Base-by-base conservation (phyloP, 176 grass and related monocot genomes). In the Alopecurus myosuroides region DNA sequence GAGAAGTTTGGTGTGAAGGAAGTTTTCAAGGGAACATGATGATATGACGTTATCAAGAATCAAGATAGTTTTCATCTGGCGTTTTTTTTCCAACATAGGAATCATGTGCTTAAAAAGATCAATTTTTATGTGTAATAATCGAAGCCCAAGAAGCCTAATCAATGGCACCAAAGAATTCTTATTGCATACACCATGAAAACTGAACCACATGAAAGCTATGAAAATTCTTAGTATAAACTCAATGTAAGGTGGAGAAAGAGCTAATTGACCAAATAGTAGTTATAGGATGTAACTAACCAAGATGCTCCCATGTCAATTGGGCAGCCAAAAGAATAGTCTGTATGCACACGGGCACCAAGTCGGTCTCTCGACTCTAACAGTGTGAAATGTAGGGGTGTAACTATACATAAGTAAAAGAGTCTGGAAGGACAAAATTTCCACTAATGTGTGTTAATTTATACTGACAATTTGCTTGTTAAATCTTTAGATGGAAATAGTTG, bases 291-390 rank as follows among this genome's bases (percentile, higher is more conserved):
- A 87, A 83, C 84, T 75, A 78, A 98, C 97, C 97, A 99, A 87
- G 97, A 99, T 79, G 97, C 97, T 79, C 97, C 97, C 94, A 99
- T 92, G 70, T 99, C 94, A 94, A 94, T 94, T 53, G 97, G 91
- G 78, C 94, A 99, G 42, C 97, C 97, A 90, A 96, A 99, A 52
- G 97, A 99, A 90, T 94, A 99, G 76, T 99, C 91, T 33, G 94
- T 99, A 77, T 99, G 86, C 74, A 99, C 88, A 78, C 97, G 88
- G 13, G 94, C 97, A 86, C 97, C 97, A 70, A 96, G 90, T 74
- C 91, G 80, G 62, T 91, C 82, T 44, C 91, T 87, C 2, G 97
- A 99, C 88, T 99, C 97, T 74, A 99, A 88, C 77, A 99, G 81
- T 23, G 84, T 89, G 44, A 96, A 93, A 93, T 98, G 68, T 40